A percentile compares a stretch with the other conserved stretches of the same genome.
Evolutionary conservation across 2,329 filamentous ascomycete genomes (phyloP).

Genomic region (Ascochyta koolunga): DNA sequence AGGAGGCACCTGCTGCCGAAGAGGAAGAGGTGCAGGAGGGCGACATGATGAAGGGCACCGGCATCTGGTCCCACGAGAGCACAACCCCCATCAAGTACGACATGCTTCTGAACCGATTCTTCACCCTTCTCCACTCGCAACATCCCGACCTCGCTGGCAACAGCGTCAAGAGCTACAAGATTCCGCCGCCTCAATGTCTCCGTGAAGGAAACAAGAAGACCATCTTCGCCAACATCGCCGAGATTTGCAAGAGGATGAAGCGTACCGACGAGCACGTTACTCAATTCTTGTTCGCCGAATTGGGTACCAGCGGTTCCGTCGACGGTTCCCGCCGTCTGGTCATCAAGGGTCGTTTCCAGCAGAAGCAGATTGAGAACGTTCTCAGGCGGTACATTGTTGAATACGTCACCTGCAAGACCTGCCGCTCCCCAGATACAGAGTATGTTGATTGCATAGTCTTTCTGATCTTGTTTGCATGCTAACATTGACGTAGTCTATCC

Average conservation of each 20-base stretch:
- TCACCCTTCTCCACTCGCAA: constrained; percentile 90
- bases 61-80: constrained; percentile 86
- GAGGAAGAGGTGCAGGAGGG: constrained; percentile 65
- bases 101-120: constrained; percentile 88
- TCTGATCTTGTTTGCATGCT: constrained; percentile 53
- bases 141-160: constrained; percentile 93
- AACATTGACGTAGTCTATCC: constrained; percentile 86
- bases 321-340: constrained; percentile 88
- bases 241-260: constrained; percentile 99
- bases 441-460: constrained; percentile 2
- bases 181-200: constrained; percentile 95
- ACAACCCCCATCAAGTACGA: constrained; percentile 81
- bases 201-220: constrained; percentile 99
- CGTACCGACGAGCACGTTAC: constrained; percentile 97
- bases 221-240: constrained; percentile 98
- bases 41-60: constrained; percentile 85
- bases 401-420: constrained; percentile 99
- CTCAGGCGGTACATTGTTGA: constrained; percentile 95
- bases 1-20: constrained; percentile 54
- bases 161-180: constrained; percentile 96
- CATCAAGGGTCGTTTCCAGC: constrained; percentile 99
- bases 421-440: constrained; percentile 54
- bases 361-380: constrained; percentile 99
- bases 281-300: constrained; percentile 94
- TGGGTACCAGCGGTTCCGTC: constrained; percentile 95